Base-by-base conservation (phyloP, 768 basidiomycete genomes). In the Dioszegia aurantiaca region DNA sequence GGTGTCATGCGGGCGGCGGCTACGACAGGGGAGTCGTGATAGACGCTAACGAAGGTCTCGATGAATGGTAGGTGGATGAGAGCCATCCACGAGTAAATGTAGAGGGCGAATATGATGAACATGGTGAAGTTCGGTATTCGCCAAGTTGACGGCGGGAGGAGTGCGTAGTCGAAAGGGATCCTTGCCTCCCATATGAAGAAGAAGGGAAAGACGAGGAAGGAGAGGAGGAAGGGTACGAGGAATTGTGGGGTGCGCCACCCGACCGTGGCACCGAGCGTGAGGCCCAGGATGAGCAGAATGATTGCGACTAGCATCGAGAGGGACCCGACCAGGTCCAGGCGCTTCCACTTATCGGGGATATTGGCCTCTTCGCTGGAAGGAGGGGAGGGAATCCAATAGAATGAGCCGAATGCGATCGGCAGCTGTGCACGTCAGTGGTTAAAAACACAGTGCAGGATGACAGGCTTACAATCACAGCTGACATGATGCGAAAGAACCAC, bases 81-180 rank as follows among this genome's bases (percentile, higher is more conserved):
- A 10, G 49, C 55, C 63, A 61, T 69, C 69, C 72, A 75, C 12
- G 61, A 54, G 58, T 72, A 69, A 31, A 71, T 62, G 28, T 53
- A 55, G 36, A 77, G 61, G 3, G 72, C 64, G 36, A 74, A 63
- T 39, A 68, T 40, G 47, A 70, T 64, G 45, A 43, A 59, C 2
- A 67, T 10, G 16, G 47, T 37, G 30, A 75, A 63, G 55, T 73
- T 73, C 2, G 36, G 59, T 26, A 68, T 58, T 11, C 44, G 31
- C 71, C 73, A 73, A 8, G 61, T 64, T 4, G 27, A 30, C 3
- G 60, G 55, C 10, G 67, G 67, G 27, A 72, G 59, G 23, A 68
- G 26, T 0, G 70, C 67, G 27, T 55, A 39, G 11, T 37, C 46
- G 4, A 24, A 41, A 2, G 51, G 43, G 27, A 56, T 26, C 12